Evolutionary conservation across 2,329 filamentous ascomycete species (phyloP).

Genomic region (Claviceps monticola): DNA sequence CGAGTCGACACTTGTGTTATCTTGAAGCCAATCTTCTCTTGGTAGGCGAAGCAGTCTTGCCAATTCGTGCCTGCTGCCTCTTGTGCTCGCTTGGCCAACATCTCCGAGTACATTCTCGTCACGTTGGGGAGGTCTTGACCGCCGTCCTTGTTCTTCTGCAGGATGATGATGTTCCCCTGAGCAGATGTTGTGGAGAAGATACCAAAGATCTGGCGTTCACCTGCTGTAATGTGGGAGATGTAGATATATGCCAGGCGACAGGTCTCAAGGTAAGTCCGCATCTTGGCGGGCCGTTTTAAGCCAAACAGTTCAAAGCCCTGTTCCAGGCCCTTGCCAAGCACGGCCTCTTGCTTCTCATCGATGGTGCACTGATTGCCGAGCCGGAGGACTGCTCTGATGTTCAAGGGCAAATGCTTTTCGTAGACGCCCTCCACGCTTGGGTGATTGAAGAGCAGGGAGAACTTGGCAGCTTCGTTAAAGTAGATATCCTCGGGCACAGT

Average conservation of each 20-base stretch:
- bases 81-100: slow-evolving; percentile 49
- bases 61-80: slow-evolving; percentile 57
- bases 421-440: slow-evolving; percentile 95
- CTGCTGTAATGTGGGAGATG: slow-evolving; percentile 80
- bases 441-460: slow-evolving; percentile 75
- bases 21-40: slow-evolving; percentile 74
- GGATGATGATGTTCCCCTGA: slow-evolving; percentile 76
- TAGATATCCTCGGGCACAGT: slow-evolving; percentile 82
- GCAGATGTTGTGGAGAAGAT: slow-evolving; percentile 73
- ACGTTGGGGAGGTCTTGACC: slow-evolving; percentile 78
- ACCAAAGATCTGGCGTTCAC: slow-evolving; percentile 85
- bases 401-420: slow-evolving; percentile 80
- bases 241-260: slow-evolving; percentile 73
- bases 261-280: slow-evolving; percentile 57
- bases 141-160: slow-evolving; percentile 67
- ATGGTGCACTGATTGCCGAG: slow-evolving; percentile 88
- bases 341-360: slow-evolving; percentile 78
- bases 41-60: slow-evolving; percentile 76
- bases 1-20: slow-evolving; percentile 78
- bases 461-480: slow-evolving; percentile 69
- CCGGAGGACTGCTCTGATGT: slow-evolving; percentile 74
- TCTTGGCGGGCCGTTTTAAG: slow-evolving; percentile 53
- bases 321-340: slow-evolving; percentile 83
- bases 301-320: slow-evolving; percentile 80
- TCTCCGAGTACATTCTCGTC: slow-evolving; percentile 73